Percentiles rank a stretch among this genome's conserved stretches.
Evolutionary conservation across 2,329 filamentous ascomycete species (phyloP).

Genomic region (Xylaria sp.): DNA sequence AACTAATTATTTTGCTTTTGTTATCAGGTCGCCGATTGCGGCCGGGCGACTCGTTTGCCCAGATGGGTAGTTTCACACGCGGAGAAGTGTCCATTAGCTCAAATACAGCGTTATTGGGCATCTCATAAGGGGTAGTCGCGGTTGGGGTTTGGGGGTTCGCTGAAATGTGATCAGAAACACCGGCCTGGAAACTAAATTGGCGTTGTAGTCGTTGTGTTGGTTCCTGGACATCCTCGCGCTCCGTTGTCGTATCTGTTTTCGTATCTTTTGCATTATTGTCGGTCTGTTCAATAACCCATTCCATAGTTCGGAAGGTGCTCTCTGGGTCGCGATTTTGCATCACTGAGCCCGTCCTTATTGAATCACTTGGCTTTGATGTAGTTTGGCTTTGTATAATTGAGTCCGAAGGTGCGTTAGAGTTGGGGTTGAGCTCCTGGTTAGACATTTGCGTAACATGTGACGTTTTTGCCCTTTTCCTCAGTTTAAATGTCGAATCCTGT

Average conservation of each 20-base stretch:
- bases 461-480: conserved; percentile 21
- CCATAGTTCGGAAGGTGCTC: conserved; percentile 10
- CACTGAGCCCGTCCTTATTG: neutral
- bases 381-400: conserved; percentile 6
- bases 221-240: conserved; percentile 9
- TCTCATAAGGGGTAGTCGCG: conserved; percentile 13
- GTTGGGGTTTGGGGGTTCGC: neutral
- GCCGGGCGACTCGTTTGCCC: neutral
- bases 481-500: conserved; percentile 26
- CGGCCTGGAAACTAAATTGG: conserved; percentile 29
- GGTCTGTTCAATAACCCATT: conserved; percentile 20
- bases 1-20: neutral
- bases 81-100: conserved; percentile 36
- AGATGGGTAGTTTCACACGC: neutral
- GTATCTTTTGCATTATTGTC: conserved; percentile 2
- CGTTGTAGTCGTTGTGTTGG: conserved; percentile 14
- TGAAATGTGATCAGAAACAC: conserved; percentile 23
- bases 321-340: conserved; percentile 14
- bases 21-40: neutral
- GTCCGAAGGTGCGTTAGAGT: neutral
- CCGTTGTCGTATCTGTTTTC: conserved; percentile 1
- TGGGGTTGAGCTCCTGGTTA: neutral
- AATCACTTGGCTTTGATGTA: conserved; percentile 2
- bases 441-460: conserved; percentile 5
- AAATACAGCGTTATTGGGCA: conserved; percentile 28